Evolutionary conservation across 805 yeast species (phyloP).

Genomic region (Scheffersomyces spartinae): DNA sequence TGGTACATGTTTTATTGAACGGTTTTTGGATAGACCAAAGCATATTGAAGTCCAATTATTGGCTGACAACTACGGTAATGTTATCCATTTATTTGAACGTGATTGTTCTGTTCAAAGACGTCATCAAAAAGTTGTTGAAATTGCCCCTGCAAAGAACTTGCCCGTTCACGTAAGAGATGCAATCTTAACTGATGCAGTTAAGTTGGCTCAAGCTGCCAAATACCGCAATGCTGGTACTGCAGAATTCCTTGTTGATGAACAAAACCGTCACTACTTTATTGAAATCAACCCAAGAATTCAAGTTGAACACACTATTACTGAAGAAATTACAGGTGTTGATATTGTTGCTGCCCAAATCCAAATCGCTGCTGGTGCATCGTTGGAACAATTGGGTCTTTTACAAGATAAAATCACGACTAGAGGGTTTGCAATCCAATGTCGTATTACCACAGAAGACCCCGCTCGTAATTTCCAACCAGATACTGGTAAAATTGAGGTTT

Average conservation of each 20-base stretch:
- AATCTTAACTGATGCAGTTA: conserved; percentile 89
- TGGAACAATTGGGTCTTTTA: conserved; percentile 80
- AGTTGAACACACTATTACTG: conserved; percentile 98
- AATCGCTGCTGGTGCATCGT: conserved; percentile 95
- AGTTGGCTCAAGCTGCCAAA: conserved; percentile 75
- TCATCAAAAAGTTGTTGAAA: conserved; percentile 97
- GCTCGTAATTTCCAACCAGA: conserved; percentile 95
- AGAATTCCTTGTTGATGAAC: conserved; percentile 86
- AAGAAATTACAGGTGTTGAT: conserved; percentile 97
- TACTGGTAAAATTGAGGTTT: conserved; percentile 95
- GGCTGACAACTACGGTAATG: conserved; percentile 91
- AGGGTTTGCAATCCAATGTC: conserved; percentile 98
- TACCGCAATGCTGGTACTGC: conserved; percentile 98
- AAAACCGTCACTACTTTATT: conserved; percentile 92
- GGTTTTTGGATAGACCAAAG: conserved; percentile 90
- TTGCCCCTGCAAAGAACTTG: conserved; percentile 92
- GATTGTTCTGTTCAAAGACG: conserved; percentile 99
- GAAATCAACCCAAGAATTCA: conserved; percentile 97
- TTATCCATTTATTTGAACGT: conserved; percentile 90
- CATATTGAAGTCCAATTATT: conserved; percentile 95
- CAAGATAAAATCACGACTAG: conserved; percentile 93
- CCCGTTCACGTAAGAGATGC: conserved; percentile 81
- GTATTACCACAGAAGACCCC: conserved; percentile 98
- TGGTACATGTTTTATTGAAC: conserved; percentile 95
- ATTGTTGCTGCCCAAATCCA: conserved; percentile 97